Evolutionary conservation across 2,329 filamentous ascomycete genomes (phyloP).

Genomic region (Epichloe glyceriae): DNA sequence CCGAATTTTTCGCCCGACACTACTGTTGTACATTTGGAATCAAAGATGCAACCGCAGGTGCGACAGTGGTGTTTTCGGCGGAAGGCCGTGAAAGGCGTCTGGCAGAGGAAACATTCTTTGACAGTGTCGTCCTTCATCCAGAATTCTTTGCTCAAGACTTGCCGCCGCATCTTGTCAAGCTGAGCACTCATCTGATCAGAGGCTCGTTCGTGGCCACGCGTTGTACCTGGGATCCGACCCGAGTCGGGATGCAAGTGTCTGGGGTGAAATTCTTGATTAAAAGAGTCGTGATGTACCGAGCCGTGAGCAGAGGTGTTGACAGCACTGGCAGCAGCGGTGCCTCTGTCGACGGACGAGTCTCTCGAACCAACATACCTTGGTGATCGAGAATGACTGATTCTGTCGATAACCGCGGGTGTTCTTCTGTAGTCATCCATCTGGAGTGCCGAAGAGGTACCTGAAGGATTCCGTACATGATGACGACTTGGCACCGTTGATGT

Average conservation of each 20-base stretch:
- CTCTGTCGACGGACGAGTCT: conserved; percentile 45
- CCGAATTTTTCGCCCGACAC: conserved; percentile 81
- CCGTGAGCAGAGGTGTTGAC: conserved; percentile 47
- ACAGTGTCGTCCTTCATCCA: conserved; percentile 99
- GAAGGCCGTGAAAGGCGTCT: conserved; percentile 82
- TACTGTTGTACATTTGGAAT: conserved; percentile 88
- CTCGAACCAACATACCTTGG: conserved; percentile 34
- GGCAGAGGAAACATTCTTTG: conserved; percentile 91
- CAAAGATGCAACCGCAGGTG: conserved; percentile 95
- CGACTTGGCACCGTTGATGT: conserved; percentile 23
- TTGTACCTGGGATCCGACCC: conserved; percentile 43
- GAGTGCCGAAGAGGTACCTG: conserved; percentile 22
- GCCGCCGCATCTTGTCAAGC: conserved; percentile 63
- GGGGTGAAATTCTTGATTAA: conserved; percentile 32
- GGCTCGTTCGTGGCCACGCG: conserved; percentile 38
- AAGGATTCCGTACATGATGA: conserved; percentile 19
- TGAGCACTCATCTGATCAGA: conserved; percentile 47
- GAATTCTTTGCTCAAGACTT: conserved; percentile 86
- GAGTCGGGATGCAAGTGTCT: conserved; percentile 32
- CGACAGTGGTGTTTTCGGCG: conserved; percentile 94
- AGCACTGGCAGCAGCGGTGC: conserved; percentile 42
- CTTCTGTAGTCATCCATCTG: conserved; percentile 27
- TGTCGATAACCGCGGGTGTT: conserved; percentile 40
- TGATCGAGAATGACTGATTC: conserved; percentile 35
- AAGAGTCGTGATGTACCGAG: conserved; percentile 44